Conservation (phyloP, 768 basidiomycete species). For the Imleria badia region DNA sequence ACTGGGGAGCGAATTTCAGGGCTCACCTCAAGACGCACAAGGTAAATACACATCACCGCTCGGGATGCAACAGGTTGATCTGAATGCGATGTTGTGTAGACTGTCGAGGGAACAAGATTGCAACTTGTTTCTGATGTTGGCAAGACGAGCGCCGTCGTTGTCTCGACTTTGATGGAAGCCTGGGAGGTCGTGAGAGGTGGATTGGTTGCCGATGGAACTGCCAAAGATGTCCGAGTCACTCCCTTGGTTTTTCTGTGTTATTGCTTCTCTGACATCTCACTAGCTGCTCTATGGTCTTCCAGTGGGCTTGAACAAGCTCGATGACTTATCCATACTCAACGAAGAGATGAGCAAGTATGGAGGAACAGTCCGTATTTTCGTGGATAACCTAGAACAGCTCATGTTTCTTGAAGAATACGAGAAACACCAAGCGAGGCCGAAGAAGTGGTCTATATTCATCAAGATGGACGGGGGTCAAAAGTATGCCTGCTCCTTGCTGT, state of each 20-base stretch:
- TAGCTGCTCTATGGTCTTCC: conserved; percentile 85
- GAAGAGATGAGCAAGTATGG: conserved; percentile 53
- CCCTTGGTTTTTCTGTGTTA: background rate
- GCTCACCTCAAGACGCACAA: conserved; percentile 88
- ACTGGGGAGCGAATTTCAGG: conserved; percentile 71
- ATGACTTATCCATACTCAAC: conserved; percentile 62
- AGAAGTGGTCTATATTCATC: conserved; percentile 74
- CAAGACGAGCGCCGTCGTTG: conserved; percentile 61
- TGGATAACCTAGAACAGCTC: conserved; percentile 78
- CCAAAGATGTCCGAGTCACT: conserved; percentile 76
- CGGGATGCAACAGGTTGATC: background rate
- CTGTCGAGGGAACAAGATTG: conserved; percentile 68
- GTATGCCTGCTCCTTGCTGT: conserved; percentile 56
- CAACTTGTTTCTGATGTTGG: conserved; percentile 60
- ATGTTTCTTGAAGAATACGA: conserved; percentile 63
- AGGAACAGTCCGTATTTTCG: conserved; percentile 62
- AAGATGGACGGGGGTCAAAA: conserved; percentile 78
- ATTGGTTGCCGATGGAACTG: conserved; percentile 65
- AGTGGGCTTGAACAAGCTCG: conserved; percentile 64
- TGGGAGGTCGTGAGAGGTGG: conserved; percentile 70
- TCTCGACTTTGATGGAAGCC: conserved; percentile 83
- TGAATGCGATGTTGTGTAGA: conserved; percentile 41
- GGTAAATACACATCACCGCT: conserved; percentile 36
- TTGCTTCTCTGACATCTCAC: conserved; percentile 3
- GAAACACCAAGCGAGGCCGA: conserved; percentile 35